phyloP scores from a whole-genome alignment of 2,329 filamentous ascomycete species.

The Elsinoe australis region DNA sequence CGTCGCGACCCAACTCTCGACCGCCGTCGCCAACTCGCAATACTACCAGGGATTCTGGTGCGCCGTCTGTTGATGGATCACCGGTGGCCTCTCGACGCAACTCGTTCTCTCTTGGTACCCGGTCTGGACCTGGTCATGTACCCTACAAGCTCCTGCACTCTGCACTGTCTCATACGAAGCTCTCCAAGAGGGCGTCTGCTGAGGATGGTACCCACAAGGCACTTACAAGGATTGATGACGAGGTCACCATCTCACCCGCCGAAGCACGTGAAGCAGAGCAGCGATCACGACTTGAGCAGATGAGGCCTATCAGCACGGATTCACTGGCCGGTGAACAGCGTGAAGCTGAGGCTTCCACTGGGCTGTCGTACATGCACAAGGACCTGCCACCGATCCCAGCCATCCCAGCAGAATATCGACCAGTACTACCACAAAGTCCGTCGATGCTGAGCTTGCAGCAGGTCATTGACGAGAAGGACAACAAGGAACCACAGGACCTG shows the following conservation, averaged over 20 bases:
- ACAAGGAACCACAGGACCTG: slow-evolving; percentile 57
- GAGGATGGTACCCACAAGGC: slow-evolving; percentile 1
- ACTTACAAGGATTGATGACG: slow-evolving; percentile 27
- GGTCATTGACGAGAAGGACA: slow-evolving; percentile 53
- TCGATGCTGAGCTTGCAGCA: slow-evolving; percentile 45
- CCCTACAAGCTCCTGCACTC: slow-evolving; percentile 21
- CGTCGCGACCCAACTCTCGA: slow-evolving; percentile 27
- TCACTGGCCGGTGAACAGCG: not conserved
- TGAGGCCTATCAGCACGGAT: not conserved
- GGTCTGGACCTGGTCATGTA: slow-evolving; percentile 34
- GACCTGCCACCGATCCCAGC: slow-evolving; percentile 1
- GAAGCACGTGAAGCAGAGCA: slow-evolving; percentile 28
- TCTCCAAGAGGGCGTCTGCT: not conserved
- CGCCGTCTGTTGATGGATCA: slow-evolving; percentile 12
- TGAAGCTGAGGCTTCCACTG: not conserved
- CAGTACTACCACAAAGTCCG: not conserved
- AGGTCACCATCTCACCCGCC: slow-evolving; percentile 26
- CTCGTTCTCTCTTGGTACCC: slow-evolving; percentile 32
- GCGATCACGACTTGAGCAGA: slow-evolving; percentile 6
- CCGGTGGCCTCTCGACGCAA: slow-evolving; percentile 18
- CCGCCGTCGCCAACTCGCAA: slow-evolving; percentile 28
- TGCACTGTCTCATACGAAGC: slow-evolving; percentile 13
- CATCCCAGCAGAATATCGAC: not conserved
- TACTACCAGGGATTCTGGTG: not conserved
- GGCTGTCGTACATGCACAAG: slow-evolving; percentile 6